Percentiles rank a stretch among this genome's conserved stretches.
Evolutionary conservation across 1,139 yeast species (phyloP).

Genomic region (Meyerozyma athensensis): DNA sequence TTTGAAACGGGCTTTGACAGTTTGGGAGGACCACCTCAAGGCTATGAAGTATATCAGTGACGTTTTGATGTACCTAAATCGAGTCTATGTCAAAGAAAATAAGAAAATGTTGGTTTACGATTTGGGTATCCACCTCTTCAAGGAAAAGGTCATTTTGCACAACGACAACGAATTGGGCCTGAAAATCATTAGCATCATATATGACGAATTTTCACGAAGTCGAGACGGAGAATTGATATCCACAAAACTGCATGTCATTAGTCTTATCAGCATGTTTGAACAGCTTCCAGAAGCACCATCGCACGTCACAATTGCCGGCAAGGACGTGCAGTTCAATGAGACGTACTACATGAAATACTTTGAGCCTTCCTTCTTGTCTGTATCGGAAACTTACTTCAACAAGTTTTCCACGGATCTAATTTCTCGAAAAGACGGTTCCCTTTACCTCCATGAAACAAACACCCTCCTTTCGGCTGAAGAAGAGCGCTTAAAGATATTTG

Average conservation of each 20-base stretch:
- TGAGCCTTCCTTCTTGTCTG: conserved; percentile 59
- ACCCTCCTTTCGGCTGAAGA: conserved; percentile 57
- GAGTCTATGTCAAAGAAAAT: conserved; percentile 77
- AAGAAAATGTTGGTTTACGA: conserved; percentile 68
- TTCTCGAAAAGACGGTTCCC: conserved; percentile 41
- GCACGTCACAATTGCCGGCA: conserved; percentile 19
- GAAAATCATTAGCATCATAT: conserved; percentile 43
- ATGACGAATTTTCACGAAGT: conserved; percentile 56
- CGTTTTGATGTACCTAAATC: conserved; percentile 78
- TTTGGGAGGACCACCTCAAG: conserved; percentile 74
- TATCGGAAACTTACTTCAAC: conserved; percentile 54
- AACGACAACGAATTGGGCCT: conserved; percentile 49
- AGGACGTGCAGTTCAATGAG: conserved; percentile 35
- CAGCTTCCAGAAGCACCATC: conserved; percentile 32
- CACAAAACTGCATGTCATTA: conserved; percentile 50
- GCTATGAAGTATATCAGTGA: conserved; percentile 82
- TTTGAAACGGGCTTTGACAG: conserved; percentile 42
- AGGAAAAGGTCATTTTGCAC: conserved; percentile 36
- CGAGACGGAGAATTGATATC: conserved; percentile 55
- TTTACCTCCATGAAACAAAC: conserved; percentile 51
- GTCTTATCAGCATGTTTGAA: conserved; percentile 70
- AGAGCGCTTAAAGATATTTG: conserved; percentile 47
- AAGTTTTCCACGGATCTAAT: conserved; percentile 42
- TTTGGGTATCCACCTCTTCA: conserved; percentile 62
- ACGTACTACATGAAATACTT: conserved; percentile 60